phyloP scores from a whole-genome alignment of 2,329 filamentous ascomycete species.

The Neocucurbitaria cava region DNA sequence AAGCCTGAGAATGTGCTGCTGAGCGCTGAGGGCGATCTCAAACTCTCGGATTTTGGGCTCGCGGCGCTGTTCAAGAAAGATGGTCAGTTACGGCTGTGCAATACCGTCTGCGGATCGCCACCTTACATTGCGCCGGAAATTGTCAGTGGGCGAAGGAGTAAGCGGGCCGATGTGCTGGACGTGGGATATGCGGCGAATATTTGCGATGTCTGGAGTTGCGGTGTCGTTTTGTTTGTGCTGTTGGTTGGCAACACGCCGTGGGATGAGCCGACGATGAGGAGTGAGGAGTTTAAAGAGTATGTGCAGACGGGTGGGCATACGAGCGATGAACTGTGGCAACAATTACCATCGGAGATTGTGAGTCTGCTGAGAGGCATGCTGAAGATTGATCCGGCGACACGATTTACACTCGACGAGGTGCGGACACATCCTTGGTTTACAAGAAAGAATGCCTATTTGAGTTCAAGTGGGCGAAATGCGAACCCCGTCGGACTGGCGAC shows the following conservation, averaged over 20 bases:
- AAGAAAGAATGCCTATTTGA: constrained; percentile 77
- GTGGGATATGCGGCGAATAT: constrained; percentile 76
- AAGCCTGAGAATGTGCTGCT: constrained; percentile 93
- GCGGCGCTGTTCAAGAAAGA: constrained; percentile 93
- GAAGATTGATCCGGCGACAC: constrained; percentile 73
- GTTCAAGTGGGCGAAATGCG: constrained; percentile 73
- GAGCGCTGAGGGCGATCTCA: constrained; percentile 82
- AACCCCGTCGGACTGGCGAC: constrained; percentile 90
- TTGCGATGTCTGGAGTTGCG: constrained; percentile 96
- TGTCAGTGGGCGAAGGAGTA: constrained; percentile 58
- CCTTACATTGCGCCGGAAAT: constrained; percentile 98
- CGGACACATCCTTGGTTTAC: constrained; percentile 96
- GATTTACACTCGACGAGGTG: constrained; percentile 87
- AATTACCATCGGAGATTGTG: constrained; percentile 74
- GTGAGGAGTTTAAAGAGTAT: constrained; percentile 93
- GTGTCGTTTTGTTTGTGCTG: constrained; percentile 95
- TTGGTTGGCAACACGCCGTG: constrained; percentile 96
- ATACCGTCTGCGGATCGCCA: constrained; percentile 91
- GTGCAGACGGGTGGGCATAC: constrained; percentile 79
- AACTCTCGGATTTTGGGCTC: constrained; percentile 96
- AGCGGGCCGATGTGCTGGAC: constrained; percentile 58
- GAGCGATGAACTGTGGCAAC: constrained; percentile 83
- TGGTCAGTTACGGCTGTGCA: constrained; percentile 79
- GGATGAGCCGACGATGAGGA: constrained; percentile 87
- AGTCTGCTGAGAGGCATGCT: constrained; percentile 94